Evolutionary conservation across 2,329 filamentous ascomycete genomes (phyloP), one percentile per base, ranked within the genome.

Genomic region (Bipolaris sorokiniana): DNA sequence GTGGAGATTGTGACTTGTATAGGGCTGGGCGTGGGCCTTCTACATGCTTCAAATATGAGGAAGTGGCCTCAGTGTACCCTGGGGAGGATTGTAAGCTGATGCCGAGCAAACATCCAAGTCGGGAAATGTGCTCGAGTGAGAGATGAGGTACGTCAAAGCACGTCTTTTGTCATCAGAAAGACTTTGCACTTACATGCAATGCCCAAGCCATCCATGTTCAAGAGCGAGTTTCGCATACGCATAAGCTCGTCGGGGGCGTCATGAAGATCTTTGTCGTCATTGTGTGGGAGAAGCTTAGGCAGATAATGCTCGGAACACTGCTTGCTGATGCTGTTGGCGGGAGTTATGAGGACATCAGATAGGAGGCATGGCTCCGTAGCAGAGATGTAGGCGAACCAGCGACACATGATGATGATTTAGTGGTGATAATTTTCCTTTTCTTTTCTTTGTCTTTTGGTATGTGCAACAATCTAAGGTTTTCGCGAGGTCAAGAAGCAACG

Each of bases 381-480:
- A 1, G 81, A 83, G 54, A 85, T 79, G 64, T 85, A 85, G 18
- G 82, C 82, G 62, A 85, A 84, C 83, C 83, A 85, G 33, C 83
- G 82, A 72, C 78, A 79, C 78, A 79, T 82, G 38, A 18, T 11
- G 16, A 31, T 33, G n/a, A n/a, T 26, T 48, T 15, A 20, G 31
- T n/a, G 5, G 23, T 2, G 16, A 13, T 10, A 31, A 31, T 4
- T 41, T 16, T 37, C 34, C 16, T 5, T 20, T 7, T 38, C 16
- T 20, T 38, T 20, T 31, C 1, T 20, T 18, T 33, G 6, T 18
- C n/a, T 20, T 31, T 20, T 40, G 13, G 11, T 37, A 2, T 47
- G 31, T 18, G 18, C 6, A 1, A 18, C n/a, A 7, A 26, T 1
- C 6, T 11, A 3, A 3, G 9, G n/a, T 23, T 0, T 16, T n/a